Conservation (phyloP, 306 rosid species). For the Oemleria cerasiformis region DNA sequence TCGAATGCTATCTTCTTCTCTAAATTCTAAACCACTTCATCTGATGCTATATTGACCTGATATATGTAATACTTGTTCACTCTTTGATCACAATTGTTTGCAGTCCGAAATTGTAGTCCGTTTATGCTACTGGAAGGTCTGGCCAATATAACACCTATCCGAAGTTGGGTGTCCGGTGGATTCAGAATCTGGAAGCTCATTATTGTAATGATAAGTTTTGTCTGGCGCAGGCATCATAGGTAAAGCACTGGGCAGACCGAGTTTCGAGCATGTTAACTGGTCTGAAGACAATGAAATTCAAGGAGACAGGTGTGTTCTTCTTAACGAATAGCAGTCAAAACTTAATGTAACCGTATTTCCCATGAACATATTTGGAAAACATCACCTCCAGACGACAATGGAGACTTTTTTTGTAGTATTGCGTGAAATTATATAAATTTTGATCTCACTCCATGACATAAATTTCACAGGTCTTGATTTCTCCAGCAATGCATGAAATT, state of each 20-base stretch:
- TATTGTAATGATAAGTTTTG: background rate
- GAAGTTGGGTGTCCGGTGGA: background rate
- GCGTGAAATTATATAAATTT: no score
- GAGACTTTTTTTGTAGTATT: background rate
- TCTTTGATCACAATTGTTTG: background rate
- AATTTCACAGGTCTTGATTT: background rate
- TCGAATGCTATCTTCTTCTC: background rate
- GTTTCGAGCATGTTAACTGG: background rate
- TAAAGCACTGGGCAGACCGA: background rate
- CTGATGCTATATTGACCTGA: background rate
- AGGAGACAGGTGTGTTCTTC: no score
- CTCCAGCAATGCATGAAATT: background rate
- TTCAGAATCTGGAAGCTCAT: background rate
- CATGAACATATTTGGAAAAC: background rate
- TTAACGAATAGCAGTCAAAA: background rate
- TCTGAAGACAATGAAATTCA: no score
- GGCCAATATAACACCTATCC: background rate
- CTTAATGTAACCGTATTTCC: background rate
- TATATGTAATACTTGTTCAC: background rate
- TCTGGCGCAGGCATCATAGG: background rate
- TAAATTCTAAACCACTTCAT: no score
- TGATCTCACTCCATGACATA: no score
- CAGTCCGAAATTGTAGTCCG: background rate
- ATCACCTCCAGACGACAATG: background rate
- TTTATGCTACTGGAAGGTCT: background rate